Conservation (phyloP, 2,329 filamentous ascomycete species). For the Paramyrothecium sp. region DNA sequence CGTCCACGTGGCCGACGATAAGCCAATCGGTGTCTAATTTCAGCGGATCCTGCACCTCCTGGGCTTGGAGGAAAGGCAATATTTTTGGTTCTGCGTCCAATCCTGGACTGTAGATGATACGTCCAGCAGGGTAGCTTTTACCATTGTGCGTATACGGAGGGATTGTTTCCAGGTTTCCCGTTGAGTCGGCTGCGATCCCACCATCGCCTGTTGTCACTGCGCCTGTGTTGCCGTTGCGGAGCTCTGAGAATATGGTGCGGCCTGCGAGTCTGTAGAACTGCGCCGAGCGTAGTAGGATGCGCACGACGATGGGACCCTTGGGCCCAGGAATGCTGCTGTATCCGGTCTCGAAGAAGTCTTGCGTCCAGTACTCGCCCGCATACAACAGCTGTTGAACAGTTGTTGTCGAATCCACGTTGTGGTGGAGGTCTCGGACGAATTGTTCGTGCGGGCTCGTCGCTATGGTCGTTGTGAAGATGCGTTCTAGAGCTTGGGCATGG, state of each 20-base stretch:
- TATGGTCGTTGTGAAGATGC: constrained; percentile 10
- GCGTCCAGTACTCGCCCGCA: constrained; percentile 30
- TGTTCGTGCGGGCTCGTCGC: not conserved
- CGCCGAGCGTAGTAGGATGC: constrained; percentile 27
- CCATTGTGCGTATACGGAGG: constrained; percentile 25
- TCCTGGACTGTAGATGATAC: constrained; percentile 16
- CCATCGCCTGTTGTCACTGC: constrained; percentile 23
- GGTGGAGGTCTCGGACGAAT: constrained; percentile 4
- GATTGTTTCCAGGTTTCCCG: constrained; percentile 35
- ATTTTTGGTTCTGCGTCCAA: constrained; percentile 15
- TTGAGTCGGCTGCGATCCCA: constrained; percentile 13
- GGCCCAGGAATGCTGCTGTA: constrained; percentile 37
- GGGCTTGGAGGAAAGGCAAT: constrained; percentile 25
- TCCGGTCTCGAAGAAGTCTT: constrained; percentile 37
- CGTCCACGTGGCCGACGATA: constrained; percentile 23
- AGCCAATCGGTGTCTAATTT: constrained; percentile 27
- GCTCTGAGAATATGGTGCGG: constrained; percentile 26
- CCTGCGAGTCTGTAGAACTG: constrained; percentile 26
- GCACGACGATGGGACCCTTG: constrained; percentile 24
- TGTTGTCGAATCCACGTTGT: constrained; percentile 2
- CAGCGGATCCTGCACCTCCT: constrained; percentile 32
- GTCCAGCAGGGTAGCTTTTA: constrained; percentile 14
- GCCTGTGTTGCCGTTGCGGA: constrained; percentile 23
- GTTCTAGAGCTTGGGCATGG: constrained; percentile 26
- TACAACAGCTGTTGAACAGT: constrained; percentile 1